Base-by-base conservation (phyloP, 805 yeast species). In the Saccharomyces mikatae region DNA sequence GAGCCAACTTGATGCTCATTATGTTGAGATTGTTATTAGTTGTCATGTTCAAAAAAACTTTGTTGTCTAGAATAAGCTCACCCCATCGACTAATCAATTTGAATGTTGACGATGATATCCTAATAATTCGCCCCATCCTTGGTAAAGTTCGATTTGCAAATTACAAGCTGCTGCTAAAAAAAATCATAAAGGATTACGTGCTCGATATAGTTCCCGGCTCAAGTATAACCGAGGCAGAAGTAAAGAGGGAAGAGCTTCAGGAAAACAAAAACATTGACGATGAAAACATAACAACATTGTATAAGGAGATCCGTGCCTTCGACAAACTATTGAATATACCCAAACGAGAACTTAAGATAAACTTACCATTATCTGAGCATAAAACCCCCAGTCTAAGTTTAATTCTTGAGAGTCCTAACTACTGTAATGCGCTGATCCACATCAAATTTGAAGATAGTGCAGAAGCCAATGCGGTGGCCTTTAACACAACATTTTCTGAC, bases 31-130 rank as follows among this genome's bases (percentile, higher is more conserved):
- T 64, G 66, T 64, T 66, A 63, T 60, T 68, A 70, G 74, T 71
- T 1, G 64, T 63, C 54, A 69, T 61, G 70, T 76, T 63, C 74
- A 78, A 65, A 74, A 76, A 60, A 59, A 71, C 64, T 52, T 49
- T 64, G 32, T 68, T 51, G 50, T 62, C 54, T 58, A 66, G 61
- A 58, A 59, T 62, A 56, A 60, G 60, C 30, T 54, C 63, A 1
- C 36, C 56, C 4, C 50, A 50, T 11, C 53, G 52, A 48, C 48
- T 31, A 17, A 27, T 47, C 9, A 57, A 49, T 17, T 30, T 52
- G 26, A 58, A 56, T 36, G 51, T 54, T 3, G 58, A 56, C 14
- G 53, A 56, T n/a, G 63, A 64, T 36, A 53, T 64, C 3, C 48
- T 68, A 22, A 56, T 69, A 22, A 52, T 69, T 36, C 62, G 68